Percentiles rank a stretch among this genome's conserved stretches.
Evolutionary conservation across 495 filamentous ascomycete genomes (phyloP).

Genomic region (Venustampulla echinocandica): DNA sequence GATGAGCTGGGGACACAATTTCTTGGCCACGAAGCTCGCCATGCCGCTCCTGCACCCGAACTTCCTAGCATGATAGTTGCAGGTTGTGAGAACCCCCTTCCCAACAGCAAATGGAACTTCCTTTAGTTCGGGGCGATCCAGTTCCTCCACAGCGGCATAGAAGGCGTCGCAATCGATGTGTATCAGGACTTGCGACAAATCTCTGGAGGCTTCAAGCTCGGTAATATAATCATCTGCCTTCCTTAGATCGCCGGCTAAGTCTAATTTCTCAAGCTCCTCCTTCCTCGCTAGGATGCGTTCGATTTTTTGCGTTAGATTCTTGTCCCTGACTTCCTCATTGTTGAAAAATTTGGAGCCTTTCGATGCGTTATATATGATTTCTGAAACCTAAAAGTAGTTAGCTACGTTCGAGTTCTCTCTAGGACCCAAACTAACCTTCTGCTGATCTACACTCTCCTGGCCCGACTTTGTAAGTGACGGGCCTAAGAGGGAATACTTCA

Average conservation of each 20-base stretch:
- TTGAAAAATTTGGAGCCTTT: constrained; percentile 97
- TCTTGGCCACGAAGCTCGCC: constrained; percentile 91
- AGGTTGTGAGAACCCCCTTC: constrained; percentile 84
- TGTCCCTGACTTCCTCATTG: constrained; percentile 77
- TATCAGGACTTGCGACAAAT: constrained; percentile 75
- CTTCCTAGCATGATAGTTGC: constrained; percentile 86
- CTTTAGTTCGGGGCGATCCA: constrained; percentile 83
- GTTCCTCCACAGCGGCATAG: constrained; percentile 89
- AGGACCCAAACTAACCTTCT: constrained; percentile 41
- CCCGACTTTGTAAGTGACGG: constrained; percentile 92
- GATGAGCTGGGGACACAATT: constrained; percentile 85
- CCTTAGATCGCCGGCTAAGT: constrained; percentile 62
- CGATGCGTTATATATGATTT: constrained; percentile 94
- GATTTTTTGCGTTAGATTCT: constrained; percentile 78
- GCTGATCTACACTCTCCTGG: constrained; percentile 88
- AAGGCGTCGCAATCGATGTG: constrained; percentile 98
- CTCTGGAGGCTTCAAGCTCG: constrained; percentile 67
- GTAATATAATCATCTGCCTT: constrained; percentile 75
- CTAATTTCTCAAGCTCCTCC: constrained; percentile 62
- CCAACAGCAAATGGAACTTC: constrained; percentile 90
- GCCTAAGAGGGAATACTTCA: constrained; percentile 67
- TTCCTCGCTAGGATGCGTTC: constrained; percentile 71
- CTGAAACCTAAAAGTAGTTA: constrained; percentile 51
- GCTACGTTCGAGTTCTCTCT: constrained; percentile 20
- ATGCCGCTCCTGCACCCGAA: constrained; percentile 90